Evolutionary conservation across 176 grass and related monocot species (phyloP).

Genomic region (barley (Hordeum vulgare)): MorexV3_pseudomolecules_assembly NC_058524.1:2539040-2539539

Average conservation of each 20-base stretch:
- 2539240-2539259: constrained; percentile 7
- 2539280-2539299: background rate
- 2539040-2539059: constrained; percentile 79
- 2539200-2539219: constrained; percentile 99
- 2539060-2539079: constrained; percentile 74
- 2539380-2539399: background rate
- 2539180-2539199: constrained; percentile 90
- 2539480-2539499: background rate
- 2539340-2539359: background rate
- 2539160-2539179: constrained; percentile 62
- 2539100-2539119: constrained; percentile 15
- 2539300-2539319: background rate
- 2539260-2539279: background rate
- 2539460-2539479: background rate
- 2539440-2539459: background rate
- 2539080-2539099: constrained; percentile 62
- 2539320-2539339: background rate
- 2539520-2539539: constrained; percentile 96
- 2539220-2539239: constrained; percentile 33
- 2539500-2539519: constrained; percentile 88
- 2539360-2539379: background rate
- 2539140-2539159: background rate
- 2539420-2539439: background rate
- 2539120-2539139: background rate
- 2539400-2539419: background rate